Conservation (phyloP, 371 early-diverging fungal species). For the Mortierella sp. region DNA sequence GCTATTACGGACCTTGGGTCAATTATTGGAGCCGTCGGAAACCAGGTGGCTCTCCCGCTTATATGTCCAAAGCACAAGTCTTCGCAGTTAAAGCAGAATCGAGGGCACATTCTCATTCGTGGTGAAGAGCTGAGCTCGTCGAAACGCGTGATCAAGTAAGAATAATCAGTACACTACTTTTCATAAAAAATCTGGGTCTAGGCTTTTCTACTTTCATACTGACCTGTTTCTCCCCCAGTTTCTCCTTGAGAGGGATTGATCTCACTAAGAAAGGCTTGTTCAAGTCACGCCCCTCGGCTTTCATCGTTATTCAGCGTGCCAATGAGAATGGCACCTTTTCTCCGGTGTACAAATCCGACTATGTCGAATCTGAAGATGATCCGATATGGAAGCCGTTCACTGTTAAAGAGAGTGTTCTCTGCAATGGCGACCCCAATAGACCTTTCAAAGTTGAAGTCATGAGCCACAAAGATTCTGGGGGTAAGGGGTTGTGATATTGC, state of each 20-base stretch:
- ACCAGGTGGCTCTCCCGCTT: slow-evolving; percentile 15
- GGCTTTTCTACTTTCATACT: too few relatives aligned
- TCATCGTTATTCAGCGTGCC: slow-evolving; percentile 42
- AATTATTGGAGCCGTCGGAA: slow-evolving; percentile 25
- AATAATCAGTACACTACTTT: too few relatives aligned
- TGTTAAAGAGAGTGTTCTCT: slow-evolving; percentile 42
- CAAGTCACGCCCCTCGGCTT: slow-evolving; percentile 41
- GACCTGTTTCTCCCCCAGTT: slow-evolving; percentile 15
- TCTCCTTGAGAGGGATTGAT: slow-evolving; percentile 41
- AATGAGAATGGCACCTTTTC: slow-evolving; percentile 44
- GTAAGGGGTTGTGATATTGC: slow-evolving; percentile 9
- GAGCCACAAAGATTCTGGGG: slow-evolving; percentile 35
- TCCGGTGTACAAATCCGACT: slow-evolving; percentile 43
- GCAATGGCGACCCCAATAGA: slow-evolving; percentile 53
- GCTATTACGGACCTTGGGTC: slow-evolving; percentile 27
- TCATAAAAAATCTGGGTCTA: too few relatives aligned
- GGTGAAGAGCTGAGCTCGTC: slow-evolving; percentile 29
- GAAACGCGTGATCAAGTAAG: slow-evolving; percentile 36
- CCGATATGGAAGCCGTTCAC: slow-evolving; percentile 33
- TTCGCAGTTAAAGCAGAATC: not conserved
- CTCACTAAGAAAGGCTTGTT: slow-evolving; percentile 47
- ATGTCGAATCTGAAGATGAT: slow-evolving; percentile 20
- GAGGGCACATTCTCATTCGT: slow-evolving; percentile 24
- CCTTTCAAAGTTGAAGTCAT: slow-evolving; percentile 39
- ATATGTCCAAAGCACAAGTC: slow-evolving; percentile 13